These are phyloP conservation scores for Boletus reticulatus DNA, from an alignment of 768 basidiomycete genomes.

Conservation along the genomic window DNA sequence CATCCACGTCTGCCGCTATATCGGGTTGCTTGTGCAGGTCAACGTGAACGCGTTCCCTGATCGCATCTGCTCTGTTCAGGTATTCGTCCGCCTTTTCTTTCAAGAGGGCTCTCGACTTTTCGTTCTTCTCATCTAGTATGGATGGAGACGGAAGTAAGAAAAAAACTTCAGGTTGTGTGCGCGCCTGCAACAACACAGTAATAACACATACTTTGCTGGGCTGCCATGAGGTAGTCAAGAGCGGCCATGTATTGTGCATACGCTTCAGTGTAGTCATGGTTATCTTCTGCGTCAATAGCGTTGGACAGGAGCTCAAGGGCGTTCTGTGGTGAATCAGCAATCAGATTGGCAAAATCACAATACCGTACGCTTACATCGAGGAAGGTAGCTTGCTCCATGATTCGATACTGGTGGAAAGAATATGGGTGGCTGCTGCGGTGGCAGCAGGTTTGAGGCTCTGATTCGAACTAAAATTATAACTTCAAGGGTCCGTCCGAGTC, in stretches of 20 bases:
- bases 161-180: background rate
- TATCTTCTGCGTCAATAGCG: slow-evolving; percentile 87
- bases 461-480: too few species aligned
- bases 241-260: slow-evolving; percentile 92
- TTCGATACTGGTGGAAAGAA: too few species aligned
- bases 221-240: slow-evolving; percentile 96
- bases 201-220: slow-evolving; percentile 75
- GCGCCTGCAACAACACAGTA: background rate
- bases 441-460: too few species aligned
- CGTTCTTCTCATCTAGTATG: slow-evolving; percentile 16
- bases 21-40: background rate
- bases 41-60: background rate
- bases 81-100: slow-evolving; percentile 20
- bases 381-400: background rate
- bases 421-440: too few species aligned
- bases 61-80: slow-evolving; percentile 14
- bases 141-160: too few species aligned
- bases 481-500: too few species aligned
- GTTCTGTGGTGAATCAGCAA: slow-evolving; percentile 36
- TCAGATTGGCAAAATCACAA: background rate
- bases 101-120: slow-evolving; percentile 17
- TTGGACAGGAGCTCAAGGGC: slow-evolving; percentile 87
- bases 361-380: slow-evolving; percentile 10
- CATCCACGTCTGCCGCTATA: background rate
- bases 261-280: slow-evolving; percentile 87